Evolutionary conservation across 306 rosid genomes (phyloP).

Genomic region (Citrullus colocynthis): DNA sequence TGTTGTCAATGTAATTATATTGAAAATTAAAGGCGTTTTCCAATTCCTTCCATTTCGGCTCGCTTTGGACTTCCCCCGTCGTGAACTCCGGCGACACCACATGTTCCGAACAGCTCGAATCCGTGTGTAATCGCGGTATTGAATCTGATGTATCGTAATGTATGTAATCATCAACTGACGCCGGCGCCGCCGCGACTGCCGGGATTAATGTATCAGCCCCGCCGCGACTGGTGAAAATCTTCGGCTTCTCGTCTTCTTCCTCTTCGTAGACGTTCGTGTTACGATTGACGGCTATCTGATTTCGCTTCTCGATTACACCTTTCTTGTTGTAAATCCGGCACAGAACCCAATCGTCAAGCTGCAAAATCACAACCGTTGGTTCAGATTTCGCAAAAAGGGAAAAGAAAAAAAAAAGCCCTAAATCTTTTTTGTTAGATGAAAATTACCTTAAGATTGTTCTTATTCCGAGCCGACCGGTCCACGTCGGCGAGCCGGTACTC

Average conservation of each 20-base stretch:
- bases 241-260: slow-evolving; percentile 60
- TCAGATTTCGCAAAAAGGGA: not conserved
- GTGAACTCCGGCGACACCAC: slow-evolving; percentile 89
- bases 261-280: slow-evolving; percentile 21
- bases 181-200: not conserved
- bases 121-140: slow-evolving; percentile 74
- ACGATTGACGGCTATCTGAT: not conserved
- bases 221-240: slow-evolving; percentile 1
- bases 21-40: slow-evolving; percentile 50
- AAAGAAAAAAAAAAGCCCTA: not conserved
- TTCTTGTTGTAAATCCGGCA: slow-evolving; percentile 96
- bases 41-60: slow-evolving; percentile 79
- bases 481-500: slow-evolving; percentile 93
- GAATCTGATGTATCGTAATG: slow-evolving; percentile 68
- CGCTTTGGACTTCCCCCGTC: slow-evolving; percentile 80
- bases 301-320: slow-evolving; percentile 45
- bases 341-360: slow-evolving; percentile 94
- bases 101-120: slow-evolving; percentile 96
- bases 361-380: slow-evolving; percentile 31
- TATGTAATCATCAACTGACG: slow-evolving; percentile 28
- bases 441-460: slow-evolving; percentile 77
- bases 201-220: not conserved
- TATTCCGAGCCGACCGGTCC: slow-evolving; percentile 76
- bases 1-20: slow-evolving; percentile 40
- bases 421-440: not conserved